These are phyloP conservation scores for Colletotrichum sp. DNA, from an alignment of 2,329 filamentous ascomycete genomes.

Conservation along the genomic window DNA sequence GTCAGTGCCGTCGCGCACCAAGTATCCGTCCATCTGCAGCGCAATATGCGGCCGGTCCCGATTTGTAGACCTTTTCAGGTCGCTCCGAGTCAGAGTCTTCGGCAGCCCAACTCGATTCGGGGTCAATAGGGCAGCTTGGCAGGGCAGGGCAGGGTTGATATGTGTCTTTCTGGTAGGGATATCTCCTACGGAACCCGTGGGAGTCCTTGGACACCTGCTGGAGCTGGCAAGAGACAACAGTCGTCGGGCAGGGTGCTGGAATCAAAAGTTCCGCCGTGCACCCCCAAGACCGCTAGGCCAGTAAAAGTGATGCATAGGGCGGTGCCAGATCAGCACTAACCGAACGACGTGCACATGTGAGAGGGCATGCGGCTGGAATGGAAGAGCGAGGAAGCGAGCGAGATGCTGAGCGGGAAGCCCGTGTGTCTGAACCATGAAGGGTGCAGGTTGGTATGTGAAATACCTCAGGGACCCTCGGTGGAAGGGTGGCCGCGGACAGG, in stretches of 20 bases:
- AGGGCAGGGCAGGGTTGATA: neutral
- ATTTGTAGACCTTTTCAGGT: neutral
- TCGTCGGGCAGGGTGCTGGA: neutral
- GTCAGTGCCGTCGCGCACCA: neutral
- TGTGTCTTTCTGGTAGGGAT: neutral
- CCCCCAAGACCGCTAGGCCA: conserved; percentile 9
- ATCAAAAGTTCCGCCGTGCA: conserved; percentile 7
- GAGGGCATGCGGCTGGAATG: neutral
- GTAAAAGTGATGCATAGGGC: conserved; percentile 12
- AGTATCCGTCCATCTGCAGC: neutral
- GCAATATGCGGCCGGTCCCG: neutral
- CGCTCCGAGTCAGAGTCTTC: conserved; percentile 3
- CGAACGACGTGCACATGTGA: conserved; percentile 12
- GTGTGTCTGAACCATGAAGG: neutral
- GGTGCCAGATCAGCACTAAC: conserved; percentile 23
- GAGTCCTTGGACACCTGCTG: neutral
- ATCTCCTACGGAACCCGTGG: neutral
- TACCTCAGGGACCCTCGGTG: neutral
- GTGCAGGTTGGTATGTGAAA: neutral
- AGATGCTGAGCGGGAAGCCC: neutral
- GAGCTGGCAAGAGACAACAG: neutral
- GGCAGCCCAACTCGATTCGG: neutral
- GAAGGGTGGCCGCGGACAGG: neutral
- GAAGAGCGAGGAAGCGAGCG: neutral
- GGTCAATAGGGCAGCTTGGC: conserved; percentile 10